Conservation (phyloP, 1,139 yeast genomes). For the Taiozyma sp. region DNA sequence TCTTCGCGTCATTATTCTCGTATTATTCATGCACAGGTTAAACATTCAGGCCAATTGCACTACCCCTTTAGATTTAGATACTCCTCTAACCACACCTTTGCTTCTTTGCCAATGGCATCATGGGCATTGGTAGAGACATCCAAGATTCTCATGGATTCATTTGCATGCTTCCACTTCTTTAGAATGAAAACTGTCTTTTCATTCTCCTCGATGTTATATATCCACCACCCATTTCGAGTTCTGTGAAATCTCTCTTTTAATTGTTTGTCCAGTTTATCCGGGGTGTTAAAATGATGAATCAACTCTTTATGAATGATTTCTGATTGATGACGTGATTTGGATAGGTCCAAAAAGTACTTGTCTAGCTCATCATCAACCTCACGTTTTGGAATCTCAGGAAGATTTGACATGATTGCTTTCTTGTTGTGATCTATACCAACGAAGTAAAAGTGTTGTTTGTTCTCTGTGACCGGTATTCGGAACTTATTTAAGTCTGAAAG, state of each 20-base stretch:
- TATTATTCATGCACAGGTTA: background rate
- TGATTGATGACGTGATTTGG: conserved; percentile 10
- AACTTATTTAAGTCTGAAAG: conserved; percentile 3
- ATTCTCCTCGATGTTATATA: conserved; percentile 8
- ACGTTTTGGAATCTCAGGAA: conserved; percentile 16
- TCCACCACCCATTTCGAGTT: conserved; percentile 23
- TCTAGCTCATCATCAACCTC: conserved; percentile 11
- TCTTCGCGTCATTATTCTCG: background rate
- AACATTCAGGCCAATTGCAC: background rate
- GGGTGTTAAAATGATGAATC: conserved; percentile 2
- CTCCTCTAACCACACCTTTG: conserved; percentile 17
- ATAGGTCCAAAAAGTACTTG: conserved; percentile 12
- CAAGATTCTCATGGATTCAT: conserved; percentile 5
- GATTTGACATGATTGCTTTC: conserved; percentile 11
- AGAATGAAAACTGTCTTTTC: conserved; percentile 13
- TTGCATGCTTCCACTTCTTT: conserved; percentile 13
- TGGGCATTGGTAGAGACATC: conserved; percentile 18
- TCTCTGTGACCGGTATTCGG: conserved; percentile 1
- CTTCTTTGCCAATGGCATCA: conserved; percentile 20
- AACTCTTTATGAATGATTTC: conserved; percentile 16
- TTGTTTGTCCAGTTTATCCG: conserved; percentile 1
- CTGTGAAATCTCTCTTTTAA: conserved; percentile 17
- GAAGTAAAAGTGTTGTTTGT: conserved; percentile 13
- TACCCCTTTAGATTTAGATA: conserved; percentile 1
- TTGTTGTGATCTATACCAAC: conserved; percentile 7